Evolutionary conservation across 768 basidiomycete genomes (phyloP), one percentile per base, ranked within the genome.

Genomic region (Rhizopogon vinicolor): DNA sequence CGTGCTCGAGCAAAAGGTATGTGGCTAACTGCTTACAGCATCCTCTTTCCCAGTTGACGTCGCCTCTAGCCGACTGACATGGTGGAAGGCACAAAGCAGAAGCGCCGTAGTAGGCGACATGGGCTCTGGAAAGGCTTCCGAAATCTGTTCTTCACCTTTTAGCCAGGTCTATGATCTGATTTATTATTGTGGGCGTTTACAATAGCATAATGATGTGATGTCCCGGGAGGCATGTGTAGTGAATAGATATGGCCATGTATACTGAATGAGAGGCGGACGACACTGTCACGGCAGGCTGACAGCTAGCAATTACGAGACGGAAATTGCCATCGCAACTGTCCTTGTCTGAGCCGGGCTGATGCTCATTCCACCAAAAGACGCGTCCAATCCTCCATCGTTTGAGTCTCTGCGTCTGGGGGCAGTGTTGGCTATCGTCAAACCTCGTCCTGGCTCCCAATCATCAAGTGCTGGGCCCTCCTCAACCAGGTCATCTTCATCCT

Each of bases 341-440:
- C 22, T 60, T n/a, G 70, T 61, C 10, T 61, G 75, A 31, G 67
- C 69, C 10, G 91, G 91, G 61, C 91, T 92, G 60, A 93, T 93
- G 61, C 88, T 92, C 90, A 93, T 91, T 33, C 82, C 85, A 8
- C 80, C 87, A 58, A 93, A 81, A 3, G 87, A 89, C 58, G 74
- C 75, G 7, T 84, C 87, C 6, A 92, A 74, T 3, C 76, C 80
- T 28, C 74, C 75, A n/a, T 80, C 76, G 51, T 78, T 77, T 5
- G 65, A 51, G 35, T 41, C 22, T 9, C 67, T 68, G 14, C 62
- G 64, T 10, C 56, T 60, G 2, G 58, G 49, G 37, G 58, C 41
- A 28, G 61, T 52, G 33, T 59, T 56, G 29, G 65, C 59, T 58
- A 68, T 70, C 33, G 53, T 53, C 8, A 58, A 45, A 63, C 57